These are phyloP conservation scores for Aspergillus cavernicola DNA, from an alignment of 495 filamentous ascomycete genomes.

Conservation along the genomic window DNA sequence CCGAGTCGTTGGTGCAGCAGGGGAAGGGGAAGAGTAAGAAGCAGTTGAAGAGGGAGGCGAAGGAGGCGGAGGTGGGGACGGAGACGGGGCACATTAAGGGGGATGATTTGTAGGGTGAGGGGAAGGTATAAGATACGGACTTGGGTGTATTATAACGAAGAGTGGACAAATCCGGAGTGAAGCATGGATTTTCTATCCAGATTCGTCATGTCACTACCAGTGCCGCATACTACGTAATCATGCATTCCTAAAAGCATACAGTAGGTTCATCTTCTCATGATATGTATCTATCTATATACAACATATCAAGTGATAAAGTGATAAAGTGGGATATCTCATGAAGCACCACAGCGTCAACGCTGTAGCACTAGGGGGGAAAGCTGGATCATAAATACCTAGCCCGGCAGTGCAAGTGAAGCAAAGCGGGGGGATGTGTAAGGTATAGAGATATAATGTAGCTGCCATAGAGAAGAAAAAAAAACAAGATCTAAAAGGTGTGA, in stretches of 20 bases:
- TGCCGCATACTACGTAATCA: too few relatives aligned
- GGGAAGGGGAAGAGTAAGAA: conserved; percentile 42
- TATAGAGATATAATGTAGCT: background rate
- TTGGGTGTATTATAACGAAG: too few relatives aligned
- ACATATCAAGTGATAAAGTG: background rate
- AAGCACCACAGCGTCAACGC: background rate
- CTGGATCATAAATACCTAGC: background rate
- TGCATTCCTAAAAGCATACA: background rate
- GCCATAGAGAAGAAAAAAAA: conserved; percentile 1
- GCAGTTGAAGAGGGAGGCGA: conserved; percentile 52
- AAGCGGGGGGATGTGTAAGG: background rate
- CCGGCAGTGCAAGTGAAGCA: too few relatives aligned
- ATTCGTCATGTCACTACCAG: background rate
- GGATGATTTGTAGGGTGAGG: background rate
- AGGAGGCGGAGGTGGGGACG: conserved; percentile 36
- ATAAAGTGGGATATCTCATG: conserved; percentile 5
- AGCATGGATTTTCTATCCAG: too few relatives aligned
- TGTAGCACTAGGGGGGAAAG: background rate
- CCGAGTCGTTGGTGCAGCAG: conserved; percentile 26
- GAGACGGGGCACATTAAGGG: background rate
- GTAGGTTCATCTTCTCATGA: background rate
- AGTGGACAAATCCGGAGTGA: too few relatives aligned
- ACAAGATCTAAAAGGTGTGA: background rate
- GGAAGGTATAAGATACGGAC: background rate
- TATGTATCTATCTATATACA: conserved; percentile 18